Conservation (phyloP, 2,329 filamentous ascomycete species). For the Fusarium albosuccineum region DNA sequence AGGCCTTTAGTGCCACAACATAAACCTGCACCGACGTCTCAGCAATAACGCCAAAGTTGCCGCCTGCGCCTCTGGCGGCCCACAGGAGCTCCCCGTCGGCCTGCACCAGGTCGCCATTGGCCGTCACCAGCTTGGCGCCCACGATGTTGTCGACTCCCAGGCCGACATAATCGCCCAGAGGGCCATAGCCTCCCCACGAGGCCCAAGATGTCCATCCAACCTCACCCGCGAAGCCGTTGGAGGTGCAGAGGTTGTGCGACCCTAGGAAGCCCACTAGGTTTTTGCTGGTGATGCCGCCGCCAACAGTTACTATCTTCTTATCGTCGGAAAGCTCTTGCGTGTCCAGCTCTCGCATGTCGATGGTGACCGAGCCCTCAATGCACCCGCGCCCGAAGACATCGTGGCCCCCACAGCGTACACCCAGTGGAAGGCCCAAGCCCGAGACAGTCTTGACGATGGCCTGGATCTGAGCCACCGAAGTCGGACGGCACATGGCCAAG, state of each 20-base stretch:
- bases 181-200: slow-evolving; percentile 36
- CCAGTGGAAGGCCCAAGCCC: slow-evolving; percentile 12
- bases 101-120: slow-evolving; percentile 23
- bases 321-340: slow-evolving; percentile 40
- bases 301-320: slow-evolving; percentile 26
- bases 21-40: slow-evolving; percentile 31
- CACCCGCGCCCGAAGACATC: slow-evolving; percentile 21
- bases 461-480: slow-evolving; percentile 4
- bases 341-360: slow-evolving; percentile 25
- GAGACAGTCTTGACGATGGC: slow-evolving; percentile 3
- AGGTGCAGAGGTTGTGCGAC: slow-evolving; percentile 27
- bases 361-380: slow-evolving; percentile 17
- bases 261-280: slow-evolving; percentile 27
- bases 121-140: slow-evolving; percentile 24
- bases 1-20: too few relatives aligned
- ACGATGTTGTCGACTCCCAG: slow-evolving; percentile 37
- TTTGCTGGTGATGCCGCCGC: slow-evolving; percentile 29
- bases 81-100: slow-evolving; percentile 33
- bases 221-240: slow-evolving; percentile 24
- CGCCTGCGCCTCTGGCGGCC: slow-evolving; percentile 36
- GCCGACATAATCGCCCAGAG: slow-evolving; percentile 26
- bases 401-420: slow-evolving; percentile 21
- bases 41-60: slow-evolving; percentile 32
- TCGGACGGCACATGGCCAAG: slow-evolving; percentile 8
- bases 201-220: slow-evolving; percentile 35